Conservation (phyloP, 495 filamentous ascomycete genomes). For the Aspergillus conjunctus region DNA sequence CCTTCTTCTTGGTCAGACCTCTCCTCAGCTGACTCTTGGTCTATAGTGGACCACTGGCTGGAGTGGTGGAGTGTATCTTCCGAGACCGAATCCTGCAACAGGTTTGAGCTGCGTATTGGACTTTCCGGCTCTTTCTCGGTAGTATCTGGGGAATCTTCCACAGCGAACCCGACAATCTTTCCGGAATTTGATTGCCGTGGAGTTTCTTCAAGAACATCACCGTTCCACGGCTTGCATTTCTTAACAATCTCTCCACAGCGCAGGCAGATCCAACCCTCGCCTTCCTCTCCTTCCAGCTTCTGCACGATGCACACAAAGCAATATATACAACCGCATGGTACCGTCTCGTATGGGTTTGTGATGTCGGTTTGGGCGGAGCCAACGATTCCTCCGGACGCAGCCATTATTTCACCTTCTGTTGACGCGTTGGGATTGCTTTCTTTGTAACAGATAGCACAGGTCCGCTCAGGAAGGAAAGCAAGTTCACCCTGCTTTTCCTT, state of each 20-base stretch:
- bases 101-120: conserved; percentile 25
- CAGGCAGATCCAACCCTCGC: conserved; percentile 94
- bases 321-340: conserved; percentile 90
- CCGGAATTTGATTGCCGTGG: conserved; percentile 50
- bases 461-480: conserved; percentile 84
- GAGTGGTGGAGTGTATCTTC: conserved; percentile 43
- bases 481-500: conserved; percentile 68
- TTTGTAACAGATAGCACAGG: conserved; percentile 96
- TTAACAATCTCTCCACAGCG: conserved; percentile 84
- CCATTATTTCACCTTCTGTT: conserved; percentile 68
- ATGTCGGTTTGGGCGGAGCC: conserved; percentile 92
- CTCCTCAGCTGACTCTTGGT: conserved; percentile 28
- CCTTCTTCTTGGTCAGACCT: conserved; percentile 15
- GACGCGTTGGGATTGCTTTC: conserved; percentile 75
- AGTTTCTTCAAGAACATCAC: conserved; percentile 72
- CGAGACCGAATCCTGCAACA: conserved; percentile 33
- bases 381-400: conserved; percentile 68
- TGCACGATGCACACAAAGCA: conserved; percentile 97
- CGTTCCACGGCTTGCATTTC: conserved; percentile 90
- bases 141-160: conserved; percentile 40
- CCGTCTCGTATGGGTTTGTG: conserved; percentile 92
- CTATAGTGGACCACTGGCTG: conserved; percentile 41
- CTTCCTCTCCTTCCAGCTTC: conserved; percentile 86
- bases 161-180: conserved; percentile 72
- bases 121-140: conserved; percentile 19